phyloP scores from a whole-genome alignment of 768 basidiomycete species.

The Macrolepiota albuminosa region DNA sequence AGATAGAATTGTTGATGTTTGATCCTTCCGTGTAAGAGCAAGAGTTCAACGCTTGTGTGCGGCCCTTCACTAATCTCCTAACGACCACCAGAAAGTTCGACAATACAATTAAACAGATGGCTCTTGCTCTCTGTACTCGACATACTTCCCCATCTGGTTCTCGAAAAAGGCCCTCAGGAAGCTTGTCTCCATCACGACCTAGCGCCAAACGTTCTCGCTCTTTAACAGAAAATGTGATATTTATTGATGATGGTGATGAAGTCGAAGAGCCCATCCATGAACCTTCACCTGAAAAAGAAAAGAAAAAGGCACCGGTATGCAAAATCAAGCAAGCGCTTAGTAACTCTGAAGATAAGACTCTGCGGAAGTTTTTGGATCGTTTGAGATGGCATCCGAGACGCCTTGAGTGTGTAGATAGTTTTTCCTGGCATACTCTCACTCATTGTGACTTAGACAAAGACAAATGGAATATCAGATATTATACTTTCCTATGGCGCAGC shows the following conservation, averaged over 20 bases:
- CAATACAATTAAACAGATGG: constrained; percentile 4
- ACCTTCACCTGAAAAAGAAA: background rate
- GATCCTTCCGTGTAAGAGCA: constrained; percentile 64
- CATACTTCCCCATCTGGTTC: background rate
- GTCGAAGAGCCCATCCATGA: constrained; percentile 5
- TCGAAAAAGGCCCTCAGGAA: constrained; percentile 4
- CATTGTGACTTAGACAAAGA: constrained; percentile 39
- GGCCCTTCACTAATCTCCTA: background rate
- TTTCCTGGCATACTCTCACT: background rate
- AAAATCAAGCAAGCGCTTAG: background rate
- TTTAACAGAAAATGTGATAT: constrained; percentile 8
- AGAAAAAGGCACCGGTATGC: background rate
- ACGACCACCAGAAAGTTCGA: constrained; percentile 11
- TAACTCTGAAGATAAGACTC: background rate
- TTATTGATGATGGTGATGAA: constrained; percentile 26
- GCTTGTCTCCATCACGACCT: constrained; percentile 3
- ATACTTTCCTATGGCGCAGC: constrained; percentile 68
- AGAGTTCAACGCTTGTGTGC: background rate
- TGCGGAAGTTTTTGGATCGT: constrained; percentile 6
- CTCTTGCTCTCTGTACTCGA: constrained; percentile 5
- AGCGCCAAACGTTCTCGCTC: constrained; percentile 23
- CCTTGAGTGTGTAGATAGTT: constrained; percentile 13
- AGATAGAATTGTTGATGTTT: constrained; percentile 64
- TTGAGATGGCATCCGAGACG: constrained; percentile 16
- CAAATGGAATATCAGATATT: constrained; percentile 74